Evolutionary conservation across 768 basidiomycete species (phyloP).

Genomic region (Collybia sp.): DNA sequence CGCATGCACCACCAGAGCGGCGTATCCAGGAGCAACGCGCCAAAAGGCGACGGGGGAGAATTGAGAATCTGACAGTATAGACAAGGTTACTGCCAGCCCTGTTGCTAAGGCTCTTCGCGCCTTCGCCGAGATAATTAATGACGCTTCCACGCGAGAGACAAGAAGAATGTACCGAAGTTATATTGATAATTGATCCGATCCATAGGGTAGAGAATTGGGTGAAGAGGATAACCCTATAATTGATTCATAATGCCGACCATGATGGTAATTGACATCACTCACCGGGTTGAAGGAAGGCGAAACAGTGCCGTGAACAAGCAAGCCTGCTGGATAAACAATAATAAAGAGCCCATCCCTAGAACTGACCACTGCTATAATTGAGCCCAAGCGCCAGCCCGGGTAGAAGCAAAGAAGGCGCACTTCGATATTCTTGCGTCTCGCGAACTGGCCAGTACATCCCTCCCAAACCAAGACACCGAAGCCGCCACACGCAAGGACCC

Average conservation of each 20-base stretch:
- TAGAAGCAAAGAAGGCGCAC: constrained; percentile 28
- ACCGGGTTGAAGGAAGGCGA: constrained; percentile 66
- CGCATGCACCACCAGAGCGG: constrained; percentile 56
- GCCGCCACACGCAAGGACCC: constrained; percentile 70
- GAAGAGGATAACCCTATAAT: constrained; percentile 59
- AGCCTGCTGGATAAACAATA: constrained; percentile 65
- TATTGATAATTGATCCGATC: constrained; percentile 48
- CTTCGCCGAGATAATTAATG: constrained; percentile 22
- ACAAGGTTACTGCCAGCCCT: constrained; percentile 43
- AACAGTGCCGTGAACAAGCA: constrained; percentile 66
- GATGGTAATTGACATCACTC: constrained; percentile 11
- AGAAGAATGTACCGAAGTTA: constrained; percentile 37
- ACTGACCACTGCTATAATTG: constrained; percentile 56
- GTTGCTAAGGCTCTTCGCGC: constrained; percentile 45
- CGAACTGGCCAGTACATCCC: constrained; percentile 44
- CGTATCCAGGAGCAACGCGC: constrained; percentile 58
- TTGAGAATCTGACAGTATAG: constrained; percentile 53
- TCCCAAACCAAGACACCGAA: constrained; percentile 62
- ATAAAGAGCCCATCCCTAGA: constrained; percentile 59
- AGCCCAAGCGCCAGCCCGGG: constrained; percentile 4
- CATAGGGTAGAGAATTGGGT: constrained; percentile 67
- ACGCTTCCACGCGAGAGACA: not conserved
- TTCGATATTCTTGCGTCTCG: constrained; percentile 54
- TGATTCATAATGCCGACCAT: too few species aligned
- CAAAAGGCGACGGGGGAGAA: constrained; percentile 34